A percentile compares a stretch with the other conserved stretches of the same genome.
Conservation (phyloP, 768 basidiomycete genomes). For the Vararia minispora region DNA sequence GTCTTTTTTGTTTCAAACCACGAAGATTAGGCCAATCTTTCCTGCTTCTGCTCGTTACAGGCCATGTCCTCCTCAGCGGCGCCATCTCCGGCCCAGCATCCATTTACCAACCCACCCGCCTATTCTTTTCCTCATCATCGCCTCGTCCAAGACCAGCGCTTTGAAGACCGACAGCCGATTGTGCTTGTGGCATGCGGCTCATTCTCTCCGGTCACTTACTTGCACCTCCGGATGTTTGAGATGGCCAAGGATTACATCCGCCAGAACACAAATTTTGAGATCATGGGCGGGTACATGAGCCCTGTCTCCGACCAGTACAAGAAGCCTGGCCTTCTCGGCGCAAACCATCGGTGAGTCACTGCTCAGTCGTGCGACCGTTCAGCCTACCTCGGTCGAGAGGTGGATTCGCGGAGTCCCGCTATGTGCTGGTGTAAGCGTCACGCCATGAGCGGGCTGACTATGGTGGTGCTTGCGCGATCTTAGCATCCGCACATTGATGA, state of each 20-base stretch:
- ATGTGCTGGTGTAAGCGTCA: no score
- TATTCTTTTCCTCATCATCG: conserved; percentile 63
- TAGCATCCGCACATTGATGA: no score
- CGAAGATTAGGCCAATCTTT: no score
- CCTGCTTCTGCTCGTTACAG: no score
- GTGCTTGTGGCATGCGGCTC: conserved; percentile 96
- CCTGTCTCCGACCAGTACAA: conserved; percentile 96
- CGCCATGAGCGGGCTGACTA: no score
- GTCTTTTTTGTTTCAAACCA: no score
- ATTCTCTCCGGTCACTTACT: conserved; percentile 96
- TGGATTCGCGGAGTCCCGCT: no score
- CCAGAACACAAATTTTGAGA: conserved; percentile 86
- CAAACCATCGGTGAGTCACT: conserved; percentile 81
- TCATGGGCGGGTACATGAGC: conserved; percentile 92
- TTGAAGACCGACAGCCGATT: conserved; percentile 68
- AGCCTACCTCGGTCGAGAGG: no score
- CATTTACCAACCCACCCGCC: conserved; percentile 52
- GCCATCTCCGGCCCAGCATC: no score
- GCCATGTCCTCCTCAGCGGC: no score
- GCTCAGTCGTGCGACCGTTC: conserved; percentile 11
- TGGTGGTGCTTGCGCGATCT: no score
- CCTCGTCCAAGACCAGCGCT: conserved; percentile 43
- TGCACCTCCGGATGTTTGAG: conserved; percentile 98
- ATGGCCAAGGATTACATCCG: conserved; percentile 97
- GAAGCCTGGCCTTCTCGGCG: conserved; percentile 88